Base-by-base conservation (phyloP, 305 asterid species). In the Stenogyne calaminthoides region DNA sequence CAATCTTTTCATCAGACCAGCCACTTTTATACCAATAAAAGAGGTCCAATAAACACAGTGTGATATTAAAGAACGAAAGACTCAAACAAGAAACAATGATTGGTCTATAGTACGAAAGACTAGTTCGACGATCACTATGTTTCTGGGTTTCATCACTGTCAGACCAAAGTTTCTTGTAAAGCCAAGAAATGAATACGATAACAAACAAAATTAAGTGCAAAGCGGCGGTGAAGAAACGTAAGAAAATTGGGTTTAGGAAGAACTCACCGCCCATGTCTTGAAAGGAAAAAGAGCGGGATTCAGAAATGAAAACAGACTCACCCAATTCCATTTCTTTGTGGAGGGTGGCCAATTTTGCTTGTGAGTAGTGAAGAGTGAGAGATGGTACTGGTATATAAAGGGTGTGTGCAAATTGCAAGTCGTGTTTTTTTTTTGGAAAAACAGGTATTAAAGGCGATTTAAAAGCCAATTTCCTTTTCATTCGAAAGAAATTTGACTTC, bases 1-100 rank as follows among this genome's bases (percentile, higher is more conserved):
- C 49, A 25, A 86, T 77, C 71, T 91, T 88, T 88, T 89, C 96
- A 62, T 93, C 91, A 22, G 89, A 80, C 92, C 92, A 93, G 60
- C 94, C 93, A 73, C 47, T 88, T 75, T 67, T 76, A 75, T 81
- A 83, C 95, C 95, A 91, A 70, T 76, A 85, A 37, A 91, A 89
- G 47, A 79, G 73, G 83, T 70, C 63, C 67, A 87, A 72, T 8
- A 91, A 66, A 79, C 90, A 83, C 2, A 89, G 71, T 56, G 72
- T 75, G 52, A 93, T 77, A 80, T 85, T 82, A 57, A 89, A 81
- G 14, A 73, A 56, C 8, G 86, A 83, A 65, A 92, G 70, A 47
- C 81, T 64, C 75, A 87, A 63, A 54, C 84, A 87, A 18, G 86
- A 83, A 72, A 77, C 70, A 71, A 85, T 69, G 27, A 82, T 72